Evolutionary conservation across 306 rosid species (phyloP), one percentile per base, ranked within the genome.

Genomic region (Trichosanthes truncata): DNA sequence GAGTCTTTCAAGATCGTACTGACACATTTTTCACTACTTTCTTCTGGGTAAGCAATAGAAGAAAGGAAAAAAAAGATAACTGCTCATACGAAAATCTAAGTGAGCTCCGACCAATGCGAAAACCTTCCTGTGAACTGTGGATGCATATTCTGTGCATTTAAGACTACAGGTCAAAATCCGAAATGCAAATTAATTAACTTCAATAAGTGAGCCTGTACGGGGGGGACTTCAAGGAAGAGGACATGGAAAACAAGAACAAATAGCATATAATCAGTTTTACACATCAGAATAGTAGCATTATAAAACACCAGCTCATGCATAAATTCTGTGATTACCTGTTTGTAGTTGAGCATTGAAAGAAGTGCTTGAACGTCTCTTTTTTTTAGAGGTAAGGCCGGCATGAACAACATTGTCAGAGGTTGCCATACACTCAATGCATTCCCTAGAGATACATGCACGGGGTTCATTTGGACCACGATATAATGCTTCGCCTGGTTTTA

Each of bases 401-500:
- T 85, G 83, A 33, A 85, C 88, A 77, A 85, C 88, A 77, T 85
- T 85, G 80, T 85, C 88, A 18, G 88, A 85, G 57, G 88, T 82
- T 46, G 88, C 88, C 88, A 85, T 85, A 61, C 88, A 85, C 78
- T 85, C 88, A 2, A 85, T 53, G 35, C 88, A 85, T 76, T 85
- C 88, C 46, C 88, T 85, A 56, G 79, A 66, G 23, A 85, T 80
- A 80, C 82, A 85, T 31, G 85, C 88, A 85, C 82, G 88, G 4
- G 85, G 88, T 62, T 82, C 88, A 53, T 85, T 85, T 43, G 88
- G 85, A 75, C 80, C 88, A 35, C 80, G 67, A 77, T 62, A 79
- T 62, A 85, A 80, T 18, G 88, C 88, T 80, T 85, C 88, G 20
- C 88, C 88, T 3, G 77, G 56, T 43, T 85, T 82, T 40, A 85